Percentiles rank a stretch among this genome's conserved stretches.
phyloP scores from a whole-genome alignment of 2,329 filamentous ascomycete species.

The Fusarium ramigenum region DNA sequence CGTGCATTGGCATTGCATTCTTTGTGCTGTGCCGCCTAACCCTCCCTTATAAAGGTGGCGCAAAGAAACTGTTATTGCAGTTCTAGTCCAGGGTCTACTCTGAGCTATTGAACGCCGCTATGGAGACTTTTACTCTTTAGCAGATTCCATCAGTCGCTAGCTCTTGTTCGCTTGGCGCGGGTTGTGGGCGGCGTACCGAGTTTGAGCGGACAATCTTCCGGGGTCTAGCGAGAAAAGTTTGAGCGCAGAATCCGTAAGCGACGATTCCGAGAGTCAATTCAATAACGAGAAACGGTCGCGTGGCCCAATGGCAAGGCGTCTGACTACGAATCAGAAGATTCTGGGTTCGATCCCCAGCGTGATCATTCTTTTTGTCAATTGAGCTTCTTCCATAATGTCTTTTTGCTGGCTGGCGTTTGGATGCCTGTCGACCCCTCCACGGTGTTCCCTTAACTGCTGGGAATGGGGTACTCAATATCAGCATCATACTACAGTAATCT shows the following conservation, averaged over 20 bases:
- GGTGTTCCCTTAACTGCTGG: neutral
- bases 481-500: too few relatives aligned
- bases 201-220: neutral
- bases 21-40: slow-evolving; percentile 11
- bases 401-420: neutral
- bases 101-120: neutral
- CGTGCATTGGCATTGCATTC: slow-evolving; percentile 8
- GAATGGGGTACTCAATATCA: neutral
- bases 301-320: slow-evolving; percentile 42
- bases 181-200: neutral
- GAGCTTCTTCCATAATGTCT: accelerated
- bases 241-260: neutral
- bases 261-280: accelerated
- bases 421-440: neutral
- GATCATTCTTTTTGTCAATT: slow-evolving; percentile 19
- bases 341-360: slow-evolving; percentile 43
- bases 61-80: neutral
- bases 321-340: slow-evolving; percentile 46
- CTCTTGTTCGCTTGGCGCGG: neutral
- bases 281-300: slow-evolving; percentile 19
- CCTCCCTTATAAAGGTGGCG: slow-evolving; percentile 1
- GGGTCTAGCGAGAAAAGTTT: neutral
- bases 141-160: neutral
- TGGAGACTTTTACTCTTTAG: neutral
- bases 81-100: neutral